Evolutionary conservation across 2,329 filamentous ascomycete genomes (phyloP).

Genomic region (Cladorrhinum sp.): DNA sequence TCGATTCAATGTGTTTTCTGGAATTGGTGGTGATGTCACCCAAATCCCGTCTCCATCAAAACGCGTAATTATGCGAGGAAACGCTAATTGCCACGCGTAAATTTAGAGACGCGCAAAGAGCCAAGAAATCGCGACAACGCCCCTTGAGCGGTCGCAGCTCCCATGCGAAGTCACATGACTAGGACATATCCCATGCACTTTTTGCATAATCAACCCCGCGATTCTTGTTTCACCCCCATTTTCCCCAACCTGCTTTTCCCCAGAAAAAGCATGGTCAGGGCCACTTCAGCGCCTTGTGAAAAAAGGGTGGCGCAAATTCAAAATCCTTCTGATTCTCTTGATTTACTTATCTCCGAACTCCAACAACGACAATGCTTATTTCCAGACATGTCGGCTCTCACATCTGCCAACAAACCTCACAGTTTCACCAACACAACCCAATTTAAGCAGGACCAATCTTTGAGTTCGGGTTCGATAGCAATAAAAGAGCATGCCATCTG

Average conservation of each 20-base stretch:
- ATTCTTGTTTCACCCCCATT: neutral
- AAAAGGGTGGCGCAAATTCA: neutral
- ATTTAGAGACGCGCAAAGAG: conserved; percentile 15
- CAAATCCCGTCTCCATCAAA: conserved; percentile 1
- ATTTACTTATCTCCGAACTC: neutral
- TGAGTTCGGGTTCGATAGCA: no score
- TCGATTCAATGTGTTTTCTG: conserved; percentile 4
- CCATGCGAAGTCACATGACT: conserved; percentile 3
- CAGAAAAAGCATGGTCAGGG: neutral
- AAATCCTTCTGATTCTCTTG: neutral
- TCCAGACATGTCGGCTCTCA: neutral
- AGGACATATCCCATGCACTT: neutral
- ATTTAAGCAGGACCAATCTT: no score
- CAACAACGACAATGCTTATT: neutral
- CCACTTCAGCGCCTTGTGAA: neutral
- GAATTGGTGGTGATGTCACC: conserved; percentile 21
- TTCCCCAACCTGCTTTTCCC: neutral
- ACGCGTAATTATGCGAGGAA: conserved; percentile 8
- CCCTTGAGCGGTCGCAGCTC: neutral
- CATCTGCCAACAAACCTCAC: neutral
- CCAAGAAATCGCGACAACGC: conserved; percentile 3
- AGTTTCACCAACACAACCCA: neutral
- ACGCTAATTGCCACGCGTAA: neutral
- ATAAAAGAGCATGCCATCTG: no score
- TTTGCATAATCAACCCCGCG: conserved; percentile 1